Base-by-base conservation (phyloP, 371 early-diverging fungal genomes). In the Mortierella polycephala region DNA sequence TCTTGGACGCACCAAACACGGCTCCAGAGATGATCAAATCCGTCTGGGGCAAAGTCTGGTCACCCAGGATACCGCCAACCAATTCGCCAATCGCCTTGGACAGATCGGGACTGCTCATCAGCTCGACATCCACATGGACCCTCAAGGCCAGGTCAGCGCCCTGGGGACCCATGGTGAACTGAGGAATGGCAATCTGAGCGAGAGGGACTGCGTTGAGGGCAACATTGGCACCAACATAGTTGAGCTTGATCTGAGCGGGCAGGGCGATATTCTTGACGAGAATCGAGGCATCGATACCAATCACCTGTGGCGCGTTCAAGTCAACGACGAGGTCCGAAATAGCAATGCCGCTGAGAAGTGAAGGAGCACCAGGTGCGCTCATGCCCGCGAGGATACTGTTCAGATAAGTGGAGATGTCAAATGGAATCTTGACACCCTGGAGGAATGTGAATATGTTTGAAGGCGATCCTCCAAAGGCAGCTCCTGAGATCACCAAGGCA, bases 221-320 rank as follows among this genome's bases (percentile, higher is more conserved):
- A 30, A 73, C 18, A 60, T 73, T 72, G 56, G 66, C 53, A 16
- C 79, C 79, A n/a, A 79, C 73, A n/a, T 79, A 79, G 67, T 72
- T 79, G 66, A 79, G 79, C 51, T 69, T 73, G 63, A 79, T 72
- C 67, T 79, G 49, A 42, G 73, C 79, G 13, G 79, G 79, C 50
- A 79, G 39, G 51, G 62, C 50, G 20, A 79, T 21, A 57, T 72
- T 72, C 73, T 69, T 72, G 65, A 79, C 42, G 16, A 65, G 21
- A 41, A 76, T 52, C 10, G 64, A 54, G 30, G 73, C 79, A 60
- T 79, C 79, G 11, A 79, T 65, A 16, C 79, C 79, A 44, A 79
- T 72, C 39, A 64, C 64, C 63, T 79, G 79, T 14, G 79, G 79
- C 30, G 73, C 23, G 58, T 79, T 75, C 44, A 75, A 62, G 37